Evolutionary conservation across 2,329 filamentous ascomycete species (phyloP).

Genomic region (Fusarium bactridioides): DNA sequence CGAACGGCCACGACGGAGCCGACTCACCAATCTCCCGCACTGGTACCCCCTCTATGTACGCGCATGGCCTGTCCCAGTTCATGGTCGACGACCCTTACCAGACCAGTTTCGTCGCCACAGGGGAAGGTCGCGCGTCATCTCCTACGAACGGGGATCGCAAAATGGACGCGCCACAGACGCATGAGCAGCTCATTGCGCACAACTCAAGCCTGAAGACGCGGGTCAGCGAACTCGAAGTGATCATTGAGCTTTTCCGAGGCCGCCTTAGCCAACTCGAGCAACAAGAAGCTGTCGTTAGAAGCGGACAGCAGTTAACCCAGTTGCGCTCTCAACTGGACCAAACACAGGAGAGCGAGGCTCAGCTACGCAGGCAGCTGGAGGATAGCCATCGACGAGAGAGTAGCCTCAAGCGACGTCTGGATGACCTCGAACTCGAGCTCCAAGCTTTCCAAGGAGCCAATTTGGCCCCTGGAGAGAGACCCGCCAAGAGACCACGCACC

Average conservation of each 20-base stretch:
- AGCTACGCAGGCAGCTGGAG: conserved; percentile 71
- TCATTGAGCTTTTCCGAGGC: conserved; percentile 83
- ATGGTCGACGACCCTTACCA: conserved; percentile 77
- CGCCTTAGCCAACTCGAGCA: conserved; percentile 81
- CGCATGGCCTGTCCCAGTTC: conserved; percentile 80
- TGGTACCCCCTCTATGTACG: conserved; percentile 78
- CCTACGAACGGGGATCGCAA: conserved; percentile 67
- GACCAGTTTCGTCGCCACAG: conserved; percentile 57
- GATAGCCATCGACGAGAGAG: conserved; percentile 82
- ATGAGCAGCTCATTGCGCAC: conserved; percentile 79
- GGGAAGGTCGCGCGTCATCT: conserved; percentile 60
- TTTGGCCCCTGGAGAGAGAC: conserved; percentile 34
- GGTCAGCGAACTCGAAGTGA: conserved; percentile 93
- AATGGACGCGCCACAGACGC: conserved; percentile 76
- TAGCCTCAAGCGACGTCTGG: conserved; percentile 81
- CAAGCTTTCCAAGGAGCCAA: conserved; percentile 43
- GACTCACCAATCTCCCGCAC: conserved; percentile 83
- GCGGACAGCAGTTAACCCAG: conserved; percentile 65
- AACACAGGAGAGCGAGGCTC: conserved; percentile 50
- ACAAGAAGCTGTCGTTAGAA: conserved; percentile 73
- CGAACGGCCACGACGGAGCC: conserved; percentile 77
- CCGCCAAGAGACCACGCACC: conserved; percentile 42
- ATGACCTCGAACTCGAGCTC: conserved; percentile 74
- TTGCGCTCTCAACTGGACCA: conserved; percentile 64
- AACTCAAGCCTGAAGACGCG: conserved; percentile 93